Base-by-base conservation (phyloP, 768 basidiomycete species). In the Cubamyces sp. region DNA sequence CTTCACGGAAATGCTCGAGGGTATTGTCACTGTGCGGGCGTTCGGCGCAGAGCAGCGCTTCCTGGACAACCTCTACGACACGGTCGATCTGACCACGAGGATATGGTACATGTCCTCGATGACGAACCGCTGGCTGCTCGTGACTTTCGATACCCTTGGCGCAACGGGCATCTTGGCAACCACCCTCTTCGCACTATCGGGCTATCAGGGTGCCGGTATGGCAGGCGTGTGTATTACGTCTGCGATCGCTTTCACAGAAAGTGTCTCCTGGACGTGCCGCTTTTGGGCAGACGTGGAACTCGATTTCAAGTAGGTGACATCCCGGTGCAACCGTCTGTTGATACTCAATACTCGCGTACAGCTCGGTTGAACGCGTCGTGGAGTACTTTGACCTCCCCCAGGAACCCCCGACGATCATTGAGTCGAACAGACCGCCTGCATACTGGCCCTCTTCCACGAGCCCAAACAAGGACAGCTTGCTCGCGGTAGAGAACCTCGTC, bases 41-140 rank as follows among this genome's bases (percentile, higher is more conserved):
- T 98, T 96, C 76, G 88, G 90, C 0, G 89, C 87, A 0, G 94
- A 96, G 70, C 76, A 77, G 41, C 77, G 84, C 5, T 96, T 98
- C 80, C 76, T 95, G 66, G 83, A 90, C 56, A 82, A 82, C 61
- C 75, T 96, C 5, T 91, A 92, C 70, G 66, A 66, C 1, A 92
- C 91, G 71, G 82, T 94, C 30, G 90, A 94, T 64, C 75, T 80
- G 52, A 93, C 89, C n/a, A 93, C 85, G 12, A 85, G 88, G 84
- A 90, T 91, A 88, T 91, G 87, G 88, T 91, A 92, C 70, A 82
- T 77, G 16, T 91, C 90, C 74, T 94, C 93, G 93, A 93, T 94
- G 92, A 87, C 86, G 9, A 94, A 92, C 66, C 79, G 93, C 53
- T 94, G 90, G 92, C 79, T 96, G 2, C 75, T 95, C 40, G 74